Evolutionary conservation across 2,329 filamentous ascomycete genomes (phyloP).

Genomic region (Coniochaeta prunicola): DNA sequence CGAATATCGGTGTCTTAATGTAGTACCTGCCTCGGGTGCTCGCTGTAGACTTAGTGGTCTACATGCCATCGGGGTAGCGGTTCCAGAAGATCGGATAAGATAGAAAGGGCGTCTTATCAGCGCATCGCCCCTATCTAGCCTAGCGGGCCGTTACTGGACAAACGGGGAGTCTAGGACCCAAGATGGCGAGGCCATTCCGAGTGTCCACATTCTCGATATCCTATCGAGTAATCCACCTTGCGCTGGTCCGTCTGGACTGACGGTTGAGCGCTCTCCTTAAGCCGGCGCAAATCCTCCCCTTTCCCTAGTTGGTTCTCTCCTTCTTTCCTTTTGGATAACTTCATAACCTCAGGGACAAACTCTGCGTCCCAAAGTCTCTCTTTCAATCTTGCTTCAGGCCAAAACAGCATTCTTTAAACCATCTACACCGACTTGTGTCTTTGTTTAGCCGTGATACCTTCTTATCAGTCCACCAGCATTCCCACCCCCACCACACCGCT

Average conservation of each 20-base stretch:
- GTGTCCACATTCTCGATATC: background rate
- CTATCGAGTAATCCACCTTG: background rate
- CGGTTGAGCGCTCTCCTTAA: background rate
- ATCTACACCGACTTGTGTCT: background rate
- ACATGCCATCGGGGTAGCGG: background rate
- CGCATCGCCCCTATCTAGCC: background rate
- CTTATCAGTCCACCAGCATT: background rate
- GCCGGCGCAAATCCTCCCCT: background rate
- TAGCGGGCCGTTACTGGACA: background rate
- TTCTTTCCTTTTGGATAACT: background rate
- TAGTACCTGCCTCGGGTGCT: background rate
- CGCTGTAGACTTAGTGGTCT: too few species aligned
- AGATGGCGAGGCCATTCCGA: background rate
- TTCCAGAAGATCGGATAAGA: background rate
- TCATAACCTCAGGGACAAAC: background rate
- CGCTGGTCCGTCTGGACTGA: background rate
- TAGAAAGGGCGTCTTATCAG: background rate
- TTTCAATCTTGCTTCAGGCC: background rate
- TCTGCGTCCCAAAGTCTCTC: background rate
- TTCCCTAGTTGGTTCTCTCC: background rate
- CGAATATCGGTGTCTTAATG: background rate
- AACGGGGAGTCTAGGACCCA: background rate
- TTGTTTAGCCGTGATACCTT: constrained; percentile 1
- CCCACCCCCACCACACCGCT: background rate
- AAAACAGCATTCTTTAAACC: background rate